Conservation (phyloP, 2,329 filamentous ascomycete species). For the Aspergillus alliaceus region DNA sequence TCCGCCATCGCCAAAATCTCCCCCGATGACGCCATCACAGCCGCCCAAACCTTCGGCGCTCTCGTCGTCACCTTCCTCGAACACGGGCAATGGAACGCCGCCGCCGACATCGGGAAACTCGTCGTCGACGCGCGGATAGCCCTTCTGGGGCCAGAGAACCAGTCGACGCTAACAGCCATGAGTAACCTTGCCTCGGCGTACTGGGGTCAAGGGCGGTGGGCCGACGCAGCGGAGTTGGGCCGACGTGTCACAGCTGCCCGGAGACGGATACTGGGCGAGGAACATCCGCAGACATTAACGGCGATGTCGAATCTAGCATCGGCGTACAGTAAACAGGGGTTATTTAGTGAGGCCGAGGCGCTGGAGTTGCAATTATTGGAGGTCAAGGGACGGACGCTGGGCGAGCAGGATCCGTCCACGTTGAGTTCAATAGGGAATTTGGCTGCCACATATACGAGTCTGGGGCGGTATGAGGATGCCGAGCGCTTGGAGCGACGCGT, state of each 20-base stretch:
- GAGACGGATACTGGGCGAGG: background rate
- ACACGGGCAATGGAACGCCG: constrained; percentile 3
- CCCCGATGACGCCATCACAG: background rate
- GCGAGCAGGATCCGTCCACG: constrained; percentile 4
- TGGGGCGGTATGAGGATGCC: constrained; percentile 6
- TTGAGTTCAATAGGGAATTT: constrained; percentile 9
- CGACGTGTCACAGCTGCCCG: background rate
- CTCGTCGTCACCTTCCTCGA: constrained; percentile 7
- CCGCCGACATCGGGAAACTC: constrained; percentile 3
- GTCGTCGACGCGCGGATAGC: constrained; percentile 2
- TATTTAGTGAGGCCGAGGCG: constrained; percentile 2
- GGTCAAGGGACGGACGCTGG: background rate
- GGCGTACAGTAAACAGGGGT: constrained; percentile 5
- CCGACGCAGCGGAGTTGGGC: constrained; percentile 4
- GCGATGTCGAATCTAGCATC: constrained; percentile 11
- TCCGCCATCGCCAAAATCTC: background rate
- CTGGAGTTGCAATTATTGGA: constrained; percentile 3
- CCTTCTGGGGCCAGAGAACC: background rate
- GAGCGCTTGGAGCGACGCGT: constrained; percentile 6
- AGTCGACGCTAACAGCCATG: constrained; percentile 5
- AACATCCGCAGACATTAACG: constrained; percentile 7
- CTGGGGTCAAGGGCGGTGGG: constrained; percentile 9
- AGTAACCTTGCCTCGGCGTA: constrained; percentile 8
- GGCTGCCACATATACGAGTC: constrained; percentile 5
- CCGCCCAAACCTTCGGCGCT: background rate